Percentiles rank a stretch among this genome's conserved stretches.
Conservation (phyloP, 345 rosid genomes). For the Fremontodendron californicum region DNA sequence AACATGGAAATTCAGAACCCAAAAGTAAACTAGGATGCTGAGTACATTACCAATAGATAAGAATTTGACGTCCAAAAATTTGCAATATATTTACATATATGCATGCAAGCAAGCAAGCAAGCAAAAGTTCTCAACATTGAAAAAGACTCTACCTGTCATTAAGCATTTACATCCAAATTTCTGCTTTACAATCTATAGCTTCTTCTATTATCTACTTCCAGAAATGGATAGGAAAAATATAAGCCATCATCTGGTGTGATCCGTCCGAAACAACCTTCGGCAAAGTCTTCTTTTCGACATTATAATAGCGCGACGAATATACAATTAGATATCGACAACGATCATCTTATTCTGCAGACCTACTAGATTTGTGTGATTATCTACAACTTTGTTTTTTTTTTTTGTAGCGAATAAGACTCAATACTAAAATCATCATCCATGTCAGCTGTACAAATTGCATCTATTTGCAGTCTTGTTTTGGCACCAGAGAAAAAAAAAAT, state of each 20-base stretch:
- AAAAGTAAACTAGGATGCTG: too few relatives aligned
- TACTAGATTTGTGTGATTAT: slow-evolving; percentile 24
- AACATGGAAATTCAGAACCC: too few relatives aligned
- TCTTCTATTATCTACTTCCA: neutral
- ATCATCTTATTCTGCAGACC: slow-evolving; percentile 30
- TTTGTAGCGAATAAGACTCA: neutral
- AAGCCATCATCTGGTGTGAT: slow-evolving; percentile 1
- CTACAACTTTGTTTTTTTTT: slow-evolving; percentile 19
- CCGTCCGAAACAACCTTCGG: slow-evolving; percentile 10
- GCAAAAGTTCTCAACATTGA: neutral
- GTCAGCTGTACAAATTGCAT: slow-evolving; percentile 34
- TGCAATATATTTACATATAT: slow-evolving; percentile 2
- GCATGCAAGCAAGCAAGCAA: neutral
- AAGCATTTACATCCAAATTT: slow-evolving; percentile 21
- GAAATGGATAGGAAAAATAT: neutral
- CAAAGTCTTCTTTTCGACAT: neutral
- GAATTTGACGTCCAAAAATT: neutral
- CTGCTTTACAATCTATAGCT: slow-evolving; percentile 18
- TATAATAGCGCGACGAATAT: slow-evolving; percentile 5
- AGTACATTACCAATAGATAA: neutral
- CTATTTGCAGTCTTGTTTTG: slow-evolving; percentile 3
- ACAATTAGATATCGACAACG: slow-evolving; percentile 16
- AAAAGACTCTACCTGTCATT: slow-evolving; percentile 12
- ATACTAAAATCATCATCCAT: slow-evolving; percentile 24
- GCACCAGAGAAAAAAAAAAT: slow-evolving; percentile 14